Percentiles rank a stretch among this genome's conserved stretches.
Conservation (phyloP, 345 rosid species). For the Limnanthes douglasii region DNA sequence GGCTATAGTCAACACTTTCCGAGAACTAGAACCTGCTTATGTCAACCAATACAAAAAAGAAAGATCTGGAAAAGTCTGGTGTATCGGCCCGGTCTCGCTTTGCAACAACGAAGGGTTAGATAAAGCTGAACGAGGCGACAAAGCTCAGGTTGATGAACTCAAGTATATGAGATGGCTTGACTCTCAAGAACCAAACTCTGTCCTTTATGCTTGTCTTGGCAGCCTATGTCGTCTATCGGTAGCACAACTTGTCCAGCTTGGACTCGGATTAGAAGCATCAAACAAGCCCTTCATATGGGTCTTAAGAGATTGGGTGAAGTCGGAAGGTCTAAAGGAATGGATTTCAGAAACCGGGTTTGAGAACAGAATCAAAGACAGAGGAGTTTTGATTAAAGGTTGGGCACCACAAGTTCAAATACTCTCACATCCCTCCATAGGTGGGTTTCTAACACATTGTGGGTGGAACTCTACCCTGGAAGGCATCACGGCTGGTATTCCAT, state of each 20-base stretch:
- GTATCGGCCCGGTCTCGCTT: conserved; percentile 21
- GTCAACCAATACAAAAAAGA: conserved; percentile 4
- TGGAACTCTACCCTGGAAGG: conserved; percentile 23
- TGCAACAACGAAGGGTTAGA: conserved; percentile 11
- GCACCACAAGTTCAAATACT: conserved; percentile 23
- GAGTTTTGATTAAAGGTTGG: conserved; percentile 20
- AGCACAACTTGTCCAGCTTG: conserved; percentile 13
- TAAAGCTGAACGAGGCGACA: conserved; percentile 13
- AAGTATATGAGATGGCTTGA: conserved; percentile 21
- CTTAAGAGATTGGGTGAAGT: conserved; percentile 4
- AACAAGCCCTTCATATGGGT: conserved; percentile 21
- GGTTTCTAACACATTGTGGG: conserved; percentile 26
- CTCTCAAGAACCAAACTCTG: conserved; percentile 7
- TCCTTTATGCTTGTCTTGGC: conserved; percentile 24
- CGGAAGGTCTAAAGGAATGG: conserved; percentile 15
- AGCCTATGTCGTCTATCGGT: conserved; percentile 8
- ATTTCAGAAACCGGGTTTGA: conserved; percentile 12
- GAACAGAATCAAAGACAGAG: conserved; percentile 13
- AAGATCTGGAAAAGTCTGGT: conserved; percentile 15
- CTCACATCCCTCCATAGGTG: conserved; percentile 20
- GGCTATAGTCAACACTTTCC: conserved; percentile 12
- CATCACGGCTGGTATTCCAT: conserved; percentile 16
- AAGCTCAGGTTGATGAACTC: conserved; percentile 1
- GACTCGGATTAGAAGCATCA: conserved; percentile 22
- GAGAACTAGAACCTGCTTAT: conserved; percentile 13